Percentiles rank a stretch among this genome's conserved stretches.
These are phyloP conservation scores for Boletus smithii DNA, from an alignment of 1,284 basidiomycete species.

Conservation along the genomic window DNA sequence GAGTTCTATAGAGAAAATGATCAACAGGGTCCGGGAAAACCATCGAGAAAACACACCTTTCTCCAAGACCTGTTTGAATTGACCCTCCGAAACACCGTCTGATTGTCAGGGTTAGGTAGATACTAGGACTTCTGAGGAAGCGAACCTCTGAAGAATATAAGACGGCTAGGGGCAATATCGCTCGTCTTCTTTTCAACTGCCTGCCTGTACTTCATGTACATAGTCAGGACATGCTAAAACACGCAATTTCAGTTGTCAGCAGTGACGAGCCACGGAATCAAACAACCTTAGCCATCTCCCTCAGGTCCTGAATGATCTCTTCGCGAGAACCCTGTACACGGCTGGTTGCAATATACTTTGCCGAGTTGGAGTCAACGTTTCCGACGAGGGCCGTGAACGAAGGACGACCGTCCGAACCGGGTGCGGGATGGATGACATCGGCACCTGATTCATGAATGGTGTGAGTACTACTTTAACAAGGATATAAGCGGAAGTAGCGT, in stretches of 20 bases:
- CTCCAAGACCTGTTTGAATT: slow-evolving; percentile 67
- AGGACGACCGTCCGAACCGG: slow-evolving; percentile 66
- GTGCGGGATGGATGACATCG: slow-evolving; percentile 76
- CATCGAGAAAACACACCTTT: slow-evolving; percentile 39
- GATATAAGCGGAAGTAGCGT: not conserved
- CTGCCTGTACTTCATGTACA: slow-evolving; percentile 55
- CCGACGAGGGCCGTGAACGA: slow-evolving; percentile 75
- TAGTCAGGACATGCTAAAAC: slow-evolving; percentile 47
- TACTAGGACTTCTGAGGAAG: slow-evolving; percentile 6
- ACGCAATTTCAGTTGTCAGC: slow-evolving; percentile 10
- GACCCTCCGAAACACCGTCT: slow-evolving; percentile 81
- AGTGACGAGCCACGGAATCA: slow-evolving; percentile 1
- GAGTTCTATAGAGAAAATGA: slow-evolving; percentile 42
- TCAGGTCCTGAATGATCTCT: slow-evolving; percentile 72
- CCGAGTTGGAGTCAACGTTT: slow-evolving; percentile 65
- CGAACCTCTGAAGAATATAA: slow-evolving; percentile 72
- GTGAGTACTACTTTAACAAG: slow-evolving; percentile 2
- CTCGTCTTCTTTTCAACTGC: slow-evolving; percentile 48
- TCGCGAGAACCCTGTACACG: slow-evolving; percentile 64
- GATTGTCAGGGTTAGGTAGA: slow-evolving; percentile 5
- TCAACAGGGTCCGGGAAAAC: not conserved
- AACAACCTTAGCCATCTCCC: slow-evolving; percentile 55
- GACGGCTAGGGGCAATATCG: slow-evolving; percentile 51
- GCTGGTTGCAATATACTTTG: slow-evolving; percentile 52
- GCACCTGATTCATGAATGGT: slow-evolving; percentile 45